Conservation (phyloP, 352 stramenopile genomes). For the Phytopythium montanum region DNA sequence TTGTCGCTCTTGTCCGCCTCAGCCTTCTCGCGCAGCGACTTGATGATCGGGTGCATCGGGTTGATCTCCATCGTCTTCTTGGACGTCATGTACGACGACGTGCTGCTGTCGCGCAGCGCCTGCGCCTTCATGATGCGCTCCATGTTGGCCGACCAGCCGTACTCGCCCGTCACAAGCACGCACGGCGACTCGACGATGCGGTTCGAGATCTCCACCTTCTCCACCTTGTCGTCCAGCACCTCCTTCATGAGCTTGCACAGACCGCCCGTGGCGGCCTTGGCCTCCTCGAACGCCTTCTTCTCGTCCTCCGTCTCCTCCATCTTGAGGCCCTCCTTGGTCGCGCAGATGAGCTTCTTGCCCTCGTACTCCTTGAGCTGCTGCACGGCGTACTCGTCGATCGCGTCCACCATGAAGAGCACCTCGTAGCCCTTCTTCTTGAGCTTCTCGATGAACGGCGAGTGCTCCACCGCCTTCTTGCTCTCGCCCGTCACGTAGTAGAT, state of each 20-base stretch:
- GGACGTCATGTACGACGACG: conserved; percentile 98
- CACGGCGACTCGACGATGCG: conserved; percentile 98
- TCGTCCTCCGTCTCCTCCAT: conserved; percentile 99
- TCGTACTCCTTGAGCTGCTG: conserved; percentile 93
- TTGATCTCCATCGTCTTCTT: conserved; percentile 99
- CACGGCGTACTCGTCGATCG: conserved; percentile 98
- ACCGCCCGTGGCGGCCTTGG: conserved; percentile 96
- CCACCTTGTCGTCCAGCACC: conserved; percentile 99
- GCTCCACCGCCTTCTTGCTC: conserved; percentile 89
- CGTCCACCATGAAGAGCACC: conserved; percentile 97
- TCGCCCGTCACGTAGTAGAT: conserved; percentile 98
- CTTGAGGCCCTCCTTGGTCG: conserved; percentile 98
- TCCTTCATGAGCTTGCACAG: conserved; percentile 99
- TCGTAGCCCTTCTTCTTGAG: conserved; percentile 96
- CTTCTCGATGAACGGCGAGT: conserved; percentile 97
- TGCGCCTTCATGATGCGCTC: conserved; percentile 99
- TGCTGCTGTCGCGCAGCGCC: conserved; percentile 96
- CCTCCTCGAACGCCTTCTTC: conserved; percentile 98
- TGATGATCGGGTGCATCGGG: conserved; percentile 98
- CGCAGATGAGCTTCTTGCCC: conserved; percentile 94
- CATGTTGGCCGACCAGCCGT: conserved; percentile 99
- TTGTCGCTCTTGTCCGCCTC: conserved; percentile 99
- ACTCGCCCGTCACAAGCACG: conserved; percentile 98
- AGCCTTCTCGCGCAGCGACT: conserved; percentile 97
- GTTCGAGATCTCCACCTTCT: conserved; percentile 99